phyloP scores from a whole-genome alignment of 192 early-diverging fungal species.

The Rhizoclosmatium sp. region DNA sequence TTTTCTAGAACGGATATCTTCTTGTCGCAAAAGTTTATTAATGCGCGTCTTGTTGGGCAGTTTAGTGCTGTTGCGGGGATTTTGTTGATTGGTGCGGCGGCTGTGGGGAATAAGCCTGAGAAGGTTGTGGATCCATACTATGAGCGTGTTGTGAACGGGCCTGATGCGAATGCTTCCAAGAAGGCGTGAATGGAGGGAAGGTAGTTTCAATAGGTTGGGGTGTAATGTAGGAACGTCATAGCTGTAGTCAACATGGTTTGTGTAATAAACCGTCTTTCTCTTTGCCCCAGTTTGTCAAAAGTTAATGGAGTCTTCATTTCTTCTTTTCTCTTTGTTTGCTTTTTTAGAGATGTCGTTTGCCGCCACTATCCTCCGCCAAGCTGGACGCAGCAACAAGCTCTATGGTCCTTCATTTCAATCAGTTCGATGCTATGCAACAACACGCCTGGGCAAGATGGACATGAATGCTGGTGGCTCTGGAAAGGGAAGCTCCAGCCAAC shows the following conservation, averaged over 20 bases:
- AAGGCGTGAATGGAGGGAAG: not conserved
- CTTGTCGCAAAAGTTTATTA: constrained; percentile 25
- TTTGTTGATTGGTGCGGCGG: constrained; percentile 23
- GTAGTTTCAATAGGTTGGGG: not conserved
- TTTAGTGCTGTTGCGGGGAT: constrained; percentile 25
- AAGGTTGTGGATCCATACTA: constrained; percentile 17
- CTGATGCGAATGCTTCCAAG: not conserved
- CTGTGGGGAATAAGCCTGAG: constrained; percentile 1
- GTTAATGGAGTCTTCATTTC: not conserved
- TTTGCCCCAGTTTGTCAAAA: too few relatives aligned
- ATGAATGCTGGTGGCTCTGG: constrained; percentile 13
- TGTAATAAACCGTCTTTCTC: too few relatives aligned
- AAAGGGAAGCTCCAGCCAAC: not conserved
- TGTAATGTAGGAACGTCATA: not conserved
- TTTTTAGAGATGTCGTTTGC: not conserved
- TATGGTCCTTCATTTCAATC: not conserved
- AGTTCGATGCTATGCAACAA: constrained; percentile 14
- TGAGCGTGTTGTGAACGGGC: constrained; percentile 20
- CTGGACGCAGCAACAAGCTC: not conserved
- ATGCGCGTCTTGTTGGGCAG: constrained; percentile 28
- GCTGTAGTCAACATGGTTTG: too few relatives aligned
- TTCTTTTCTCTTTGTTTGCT: not conserved
- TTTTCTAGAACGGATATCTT: constrained; percentile 19
- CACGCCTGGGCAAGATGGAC: constrained; percentile 26
- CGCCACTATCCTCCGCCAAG: too few relatives aligned